Base-by-base conservation (phyloP, 805 yeast species). In the Barnettozyma pratensis region DNA sequence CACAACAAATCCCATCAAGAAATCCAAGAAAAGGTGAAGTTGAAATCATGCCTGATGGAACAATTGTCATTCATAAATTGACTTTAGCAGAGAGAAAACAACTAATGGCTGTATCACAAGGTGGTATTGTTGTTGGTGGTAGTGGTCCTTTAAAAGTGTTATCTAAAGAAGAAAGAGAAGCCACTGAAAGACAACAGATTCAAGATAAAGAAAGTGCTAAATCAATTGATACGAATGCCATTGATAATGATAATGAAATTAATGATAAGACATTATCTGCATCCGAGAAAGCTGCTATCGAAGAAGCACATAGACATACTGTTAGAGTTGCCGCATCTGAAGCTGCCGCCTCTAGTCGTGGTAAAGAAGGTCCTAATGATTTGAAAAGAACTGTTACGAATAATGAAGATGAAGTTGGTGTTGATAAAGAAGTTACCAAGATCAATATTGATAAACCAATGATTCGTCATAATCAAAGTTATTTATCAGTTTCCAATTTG, bases 1-100 rank as follows among this genome's bases (percentile, higher is more conserved):
- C 96, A 1, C 97, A 91, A 60, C 96, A 90, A 62, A 86, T 91
- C 49, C 97, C 97, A 3, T 85, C 96, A 2, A 71, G 96, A 60
- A 77, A 74, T 45, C 97, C 97, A 12, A 73, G 86, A 56, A 75
- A 78, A 55, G 97, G 97, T 38, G 92, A 89, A 63, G 95, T 85
- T 11, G 86, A 80, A 55, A 70, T 81, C 1, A 58, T 74, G 44
- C 66, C 75, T n/a, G 74, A 73, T 56, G 87, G 87, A 0, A 65
- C 72, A 0, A 71, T 80, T 12, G 71, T 75, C 7, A 70, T 81
- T 19, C 77, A 78, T 51, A 80, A 83, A 31, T 64, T 81, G 35
- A 68, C 80, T 1, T 76, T 78, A 34, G 80, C 77, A 36, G 85
- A 81, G 48, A 75, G 70, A 52, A 74, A 55, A 67, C 76, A 64